Percentiles rank a stretch among this genome's conserved stretches.
These are phyloP conservation scores for Hyaloscypha hepaticicola DNA, from an alignment of 495 filamentous ascomycete genomes.

Conservation along the genomic window DNA sequence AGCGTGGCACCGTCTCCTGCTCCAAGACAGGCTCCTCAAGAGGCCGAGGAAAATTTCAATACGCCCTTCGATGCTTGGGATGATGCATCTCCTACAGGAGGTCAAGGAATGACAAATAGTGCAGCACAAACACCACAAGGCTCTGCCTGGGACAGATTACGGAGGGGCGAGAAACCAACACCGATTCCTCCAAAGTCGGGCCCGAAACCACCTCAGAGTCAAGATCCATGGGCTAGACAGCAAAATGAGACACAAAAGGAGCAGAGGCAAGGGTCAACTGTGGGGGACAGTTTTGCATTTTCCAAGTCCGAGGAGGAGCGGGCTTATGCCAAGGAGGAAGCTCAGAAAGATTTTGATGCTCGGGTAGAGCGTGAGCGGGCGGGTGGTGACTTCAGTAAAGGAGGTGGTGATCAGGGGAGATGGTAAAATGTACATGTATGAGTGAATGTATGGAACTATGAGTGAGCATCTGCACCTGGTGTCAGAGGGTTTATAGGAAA, in stretches of 20 bases:
- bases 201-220: background rate
- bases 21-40: background rate
- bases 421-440: constrained; percentile 20
- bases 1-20: background rate
- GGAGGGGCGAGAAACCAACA: constrained; percentile 15
- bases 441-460: background rate
- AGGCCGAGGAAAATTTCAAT: constrained; percentile 1
- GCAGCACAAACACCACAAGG: constrained; percentile 7
- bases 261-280: background rate
- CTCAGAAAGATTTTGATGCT: constrained; percentile 54
- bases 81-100: constrained; percentile 32
- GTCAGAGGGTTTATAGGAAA: background rate
- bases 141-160: constrained; percentile 30
- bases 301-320: constrained; percentile 23
- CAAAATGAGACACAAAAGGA: constrained; percentile 8
- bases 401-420: constrained; percentile 23
- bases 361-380: constrained; percentile 47
- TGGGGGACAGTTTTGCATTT: constrained; percentile 41
- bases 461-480: constrained; percentile 9
- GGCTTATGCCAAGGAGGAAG: constrained; percentile 43
- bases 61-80: constrained; percentile 23
- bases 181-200: background rate
- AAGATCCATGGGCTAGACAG: constrained; percentile 19
- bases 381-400: constrained; percentile 33
- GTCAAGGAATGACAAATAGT: constrained; percentile 22